Evolutionary conservation across 108 stramenopile genomes (phyloP), one percentile per base, ranked within the genome.

Genomic region (Skeletonema marinoi): DNA sequence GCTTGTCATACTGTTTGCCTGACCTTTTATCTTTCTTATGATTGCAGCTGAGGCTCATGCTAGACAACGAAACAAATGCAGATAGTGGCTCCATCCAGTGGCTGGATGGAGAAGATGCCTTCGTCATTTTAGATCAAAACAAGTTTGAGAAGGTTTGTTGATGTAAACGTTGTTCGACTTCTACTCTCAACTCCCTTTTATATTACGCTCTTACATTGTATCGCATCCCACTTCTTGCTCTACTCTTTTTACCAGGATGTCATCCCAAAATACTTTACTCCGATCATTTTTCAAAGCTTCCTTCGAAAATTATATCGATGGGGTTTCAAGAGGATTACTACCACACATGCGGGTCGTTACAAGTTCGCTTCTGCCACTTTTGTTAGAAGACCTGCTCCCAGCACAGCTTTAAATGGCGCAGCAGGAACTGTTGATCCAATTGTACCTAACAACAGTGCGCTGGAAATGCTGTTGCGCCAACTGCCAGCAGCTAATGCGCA

Each of bases 121-220:
- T 51, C 50, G 50, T 51, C 50, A 51, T 51, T 51, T 51, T 51
- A 51, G 50, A 51, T 51, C 50, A 51, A 21, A 51, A 51, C 50
- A 51, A 21, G 50, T 51, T 51, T 51, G 50, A 51, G 14, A 51
- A 51, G 50, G 50, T 51, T 51, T 51, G 50, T 51, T 17, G 25
- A 4, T 6, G 17, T 6, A 51, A 17, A 14, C 17, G 19, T 51
- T 51, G 17, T 51, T 51, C 0, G 0, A 3, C 19, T 36, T 6
- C 36, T 36, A 36, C 35, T 35, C 35, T 1, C 36, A 9, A 21
- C 19, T 6, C 50, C 14, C 19, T 14, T 21, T 7, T 14, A 6
- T 21, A 14, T 19, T 51, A 21, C 50, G 19, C 19, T 19, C 50
- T 51, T 51, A 51, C 50, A 19, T 14, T 51, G 50, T 21, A 51